Percentiles rank a stretch among this genome's conserved stretches.
Conservation (phyloP, 2,329 filamentous ascomycete genomes). For the Fusarium nisikadoi region DNA sequence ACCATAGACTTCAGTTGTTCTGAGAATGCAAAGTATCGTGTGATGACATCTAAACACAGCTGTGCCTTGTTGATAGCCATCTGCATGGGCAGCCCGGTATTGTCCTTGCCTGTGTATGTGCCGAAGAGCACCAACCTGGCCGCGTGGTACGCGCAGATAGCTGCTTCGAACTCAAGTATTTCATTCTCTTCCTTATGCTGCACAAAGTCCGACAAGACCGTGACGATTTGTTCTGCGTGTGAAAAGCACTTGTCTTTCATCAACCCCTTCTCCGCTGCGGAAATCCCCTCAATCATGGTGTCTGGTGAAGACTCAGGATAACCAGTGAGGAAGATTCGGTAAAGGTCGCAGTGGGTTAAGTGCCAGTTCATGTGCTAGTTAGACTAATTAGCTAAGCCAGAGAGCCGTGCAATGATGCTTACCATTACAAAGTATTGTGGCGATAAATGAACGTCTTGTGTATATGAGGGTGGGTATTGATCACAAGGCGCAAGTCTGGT, state of each 20-base stretch:
- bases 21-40: constrained; percentile 44
- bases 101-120: constrained; percentile 39
- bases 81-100: constrained; percentile 42
- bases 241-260: constrained; percentile 50
- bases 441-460: constrained; percentile 28
- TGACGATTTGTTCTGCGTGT: constrained; percentile 53
- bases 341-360: constrained; percentile 57
- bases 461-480: constrained; percentile 34
- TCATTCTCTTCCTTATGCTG: constrained; percentile 42
- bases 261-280: constrained; percentile 31
- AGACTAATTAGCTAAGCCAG: background rate
- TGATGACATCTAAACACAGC: constrained; percentile 41
- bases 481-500: constrained; percentile 36
- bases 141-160: constrained; percentile 56
- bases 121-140: constrained; percentile 53
- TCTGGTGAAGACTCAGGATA: constrained; percentile 55
- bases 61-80: constrained; percentile 43
- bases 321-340: constrained; percentile 54
- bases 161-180: constrained; percentile 54
- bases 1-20: constrained; percentile 45
- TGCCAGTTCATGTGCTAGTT: constrained; percentile 51
- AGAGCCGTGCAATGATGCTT: background rate
- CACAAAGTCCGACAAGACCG: constrained; percentile 49
- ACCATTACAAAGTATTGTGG: constrained; percentile 41
- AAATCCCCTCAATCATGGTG: constrained; percentile 45